A percentile compares a stretch with the other conserved stretches of the same genome.
Evolutionary conservation across 2,329 filamentous ascomycete genomes (phyloP).

Genomic region (Penicillium sp.): DNA sequence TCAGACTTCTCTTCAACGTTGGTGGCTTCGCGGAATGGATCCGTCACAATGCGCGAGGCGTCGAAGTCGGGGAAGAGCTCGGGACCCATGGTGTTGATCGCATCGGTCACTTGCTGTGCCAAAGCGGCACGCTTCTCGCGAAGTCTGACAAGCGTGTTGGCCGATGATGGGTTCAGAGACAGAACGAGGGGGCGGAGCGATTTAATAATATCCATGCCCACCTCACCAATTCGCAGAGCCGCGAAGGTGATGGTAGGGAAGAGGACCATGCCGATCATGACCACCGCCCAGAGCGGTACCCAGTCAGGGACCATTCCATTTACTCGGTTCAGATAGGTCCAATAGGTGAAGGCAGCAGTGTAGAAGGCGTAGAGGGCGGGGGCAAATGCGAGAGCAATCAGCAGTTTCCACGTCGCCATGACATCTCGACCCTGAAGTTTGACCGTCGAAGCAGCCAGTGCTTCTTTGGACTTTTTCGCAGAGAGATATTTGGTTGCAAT

Average conservation of each 20-base stretch:
- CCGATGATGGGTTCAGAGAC: slow-evolving; percentile 79
- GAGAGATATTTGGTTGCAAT: slow-evolving; percentile 82
- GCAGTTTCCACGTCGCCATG: slow-evolving; percentile 90
- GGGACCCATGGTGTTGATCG: slow-evolving; percentile 93
- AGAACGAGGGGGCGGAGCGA: slow-evolving; percentile 85
- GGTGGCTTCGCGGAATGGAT: slow-evolving; percentile 47
- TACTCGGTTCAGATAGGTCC: slow-evolving; percentile 78
- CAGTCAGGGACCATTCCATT: slow-evolving; percentile 79
- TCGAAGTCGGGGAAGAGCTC: slow-evolving; percentile 98
- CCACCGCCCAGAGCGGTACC: slow-evolving; percentile 77
- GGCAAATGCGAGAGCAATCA: slow-evolving; percentile 82
- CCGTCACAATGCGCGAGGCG: slow-evolving; percentile 66
- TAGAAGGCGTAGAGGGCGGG: slow-evolving; percentile 82
- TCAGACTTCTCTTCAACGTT: slow-evolving; percentile 17
- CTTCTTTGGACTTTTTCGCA: slow-evolving; percentile 77
- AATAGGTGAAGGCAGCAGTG: slow-evolving; percentile 71
- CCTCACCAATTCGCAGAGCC: slow-evolving; percentile 89
- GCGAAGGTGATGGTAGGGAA: slow-evolving; percentile 91
- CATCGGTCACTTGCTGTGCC: slow-evolving; percentile 78
- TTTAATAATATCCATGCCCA: slow-evolving; percentile 99
- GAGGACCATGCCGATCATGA: slow-evolving; percentile 72
- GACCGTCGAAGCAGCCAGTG: slow-evolving; percentile 80
- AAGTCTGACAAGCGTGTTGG: slow-evolving; percentile 79
- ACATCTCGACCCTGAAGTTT: slow-evolving; percentile 88
- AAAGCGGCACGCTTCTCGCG: slow-evolving; percentile 72